Evolutionary conservation across 1,139 yeast genomes (phyloP).

Genomic region (Suhomyces bokatorum): DNA sequence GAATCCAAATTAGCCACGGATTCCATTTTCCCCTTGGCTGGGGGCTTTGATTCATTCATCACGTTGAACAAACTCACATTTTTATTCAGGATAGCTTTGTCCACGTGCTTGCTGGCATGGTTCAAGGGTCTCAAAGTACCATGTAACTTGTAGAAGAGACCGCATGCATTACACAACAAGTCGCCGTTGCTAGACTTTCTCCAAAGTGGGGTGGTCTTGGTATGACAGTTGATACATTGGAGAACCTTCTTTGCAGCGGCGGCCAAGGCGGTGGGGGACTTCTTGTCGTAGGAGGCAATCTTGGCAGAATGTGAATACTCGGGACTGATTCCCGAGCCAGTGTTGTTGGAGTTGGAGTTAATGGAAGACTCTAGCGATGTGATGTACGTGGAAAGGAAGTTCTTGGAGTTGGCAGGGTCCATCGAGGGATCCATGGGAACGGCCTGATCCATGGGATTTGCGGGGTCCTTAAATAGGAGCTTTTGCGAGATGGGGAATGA

Average conservation of each 20-base stretch:
- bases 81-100: conserved; percentile 25
- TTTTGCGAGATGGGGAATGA: conserved; percentile 1
- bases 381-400: conserved; percentile 43
- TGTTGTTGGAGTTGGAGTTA: conserved; percentile 24
- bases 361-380: conserved; percentile 41
- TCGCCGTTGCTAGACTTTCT: conserved; percentile 47
- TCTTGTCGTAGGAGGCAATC: conserved; percentile 1
- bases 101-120: conserved; percentile 16
- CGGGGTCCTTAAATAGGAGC: background rate
- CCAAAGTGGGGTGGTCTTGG: conserved; percentile 51
- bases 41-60: conserved; percentile 2
- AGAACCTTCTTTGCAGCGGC: conserved; percentile 25
- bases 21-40: background rate
- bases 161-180: conserved; percentile 50
- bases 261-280: conserved; percentile 1
- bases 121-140: conserved; percentile 47
- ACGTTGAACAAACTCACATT: conserved; percentile 29
- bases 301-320: background rate
- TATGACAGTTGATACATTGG: conserved; percentile 48
- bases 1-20: conserved; percentile 11
- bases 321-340: background rate
- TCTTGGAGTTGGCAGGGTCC: conserved; percentile 12
- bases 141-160: conserved; percentile 47
- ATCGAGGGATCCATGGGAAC: background rate
- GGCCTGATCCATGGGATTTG: background rate